Evolutionary conservation across 192 early-diverging fungal genomes (phyloP).

Genomic region (Coemansia sp.): DNA sequence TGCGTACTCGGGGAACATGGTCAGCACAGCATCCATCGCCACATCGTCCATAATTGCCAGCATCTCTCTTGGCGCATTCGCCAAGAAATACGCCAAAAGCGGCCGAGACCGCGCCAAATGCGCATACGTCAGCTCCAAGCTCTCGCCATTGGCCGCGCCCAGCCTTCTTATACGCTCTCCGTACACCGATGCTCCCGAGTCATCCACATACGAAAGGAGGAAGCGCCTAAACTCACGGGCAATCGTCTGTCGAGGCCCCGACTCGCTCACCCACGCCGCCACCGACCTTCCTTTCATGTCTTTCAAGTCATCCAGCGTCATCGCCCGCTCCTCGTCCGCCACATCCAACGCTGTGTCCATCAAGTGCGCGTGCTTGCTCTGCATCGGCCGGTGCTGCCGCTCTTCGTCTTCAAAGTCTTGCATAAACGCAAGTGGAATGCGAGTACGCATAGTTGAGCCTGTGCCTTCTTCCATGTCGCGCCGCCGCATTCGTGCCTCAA

Average conservation of each 20-base stretch:
- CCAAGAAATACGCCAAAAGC: conserved; percentile 85
- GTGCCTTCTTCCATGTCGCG: conserved; percentile 79
- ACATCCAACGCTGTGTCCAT: conserved; percentile 60
- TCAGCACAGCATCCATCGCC: conserved; percentile 85
- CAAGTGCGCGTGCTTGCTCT: conserved; percentile 50
- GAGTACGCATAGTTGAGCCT: conserved; percentile 14
- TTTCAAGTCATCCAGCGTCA: conserved; percentile 74
- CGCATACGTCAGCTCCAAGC: conserved; percentile 82
- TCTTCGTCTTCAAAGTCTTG: conserved; percentile 70
- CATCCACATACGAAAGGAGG: conserved; percentile 81
- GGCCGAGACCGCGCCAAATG: conserved; percentile 79
- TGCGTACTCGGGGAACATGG: conserved; percentile 89
- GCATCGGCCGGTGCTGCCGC: conserved; percentile 17
- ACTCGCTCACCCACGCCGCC: conserved; percentile 82
- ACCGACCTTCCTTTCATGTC: conserved; percentile 82
- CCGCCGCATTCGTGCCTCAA: conserved; percentile 76
- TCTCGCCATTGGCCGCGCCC: conserved; percentile 84
- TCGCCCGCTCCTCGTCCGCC: conserved; percentile 64
- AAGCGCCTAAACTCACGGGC: conserved; percentile 87
- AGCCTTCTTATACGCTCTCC: conserved; percentile 86
- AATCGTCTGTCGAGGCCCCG: conserved; percentile 80
- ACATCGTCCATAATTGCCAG: conserved; percentile 90
- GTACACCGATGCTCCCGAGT: conserved; percentile 87
- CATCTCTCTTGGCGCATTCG: conserved; percentile 85
- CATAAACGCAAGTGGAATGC: conserved; percentile 85